Evolutionary conservation across 176 grass and related monocot genomes (phyloP), one percentile per base, ranked within the genome.

Genomic region (Chloris gayana): DNA sequence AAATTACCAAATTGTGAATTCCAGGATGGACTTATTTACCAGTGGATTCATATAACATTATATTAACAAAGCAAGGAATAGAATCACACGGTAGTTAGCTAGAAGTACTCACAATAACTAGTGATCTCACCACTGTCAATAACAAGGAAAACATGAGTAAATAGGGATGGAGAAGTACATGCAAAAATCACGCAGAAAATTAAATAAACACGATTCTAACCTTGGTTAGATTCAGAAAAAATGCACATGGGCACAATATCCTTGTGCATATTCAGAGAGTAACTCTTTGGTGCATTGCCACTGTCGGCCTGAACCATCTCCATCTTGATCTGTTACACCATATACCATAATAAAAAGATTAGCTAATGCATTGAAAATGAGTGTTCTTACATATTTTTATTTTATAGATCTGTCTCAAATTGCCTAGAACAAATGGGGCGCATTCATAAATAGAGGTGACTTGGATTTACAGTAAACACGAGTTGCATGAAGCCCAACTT

Each of bases 171-270:
- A 58, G 3, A 9, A 61, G 26, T 29, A 61, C 12, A 6, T 1
- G 0, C 25, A 61, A 4, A 29, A 11, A 27, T 61, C 0, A 61
- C 25, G 10, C 10, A 61, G 11, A 61, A 25, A 29, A 10, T 11
- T 9, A 27, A 59, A 59, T 10, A 26, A 15, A 24, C 5, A 45
- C 53, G 5, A n/a, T 76, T 31, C 69, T 19, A 64, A 97, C 94
- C 91, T 88, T 93, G 86, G 83, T 85, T 89, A 80, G 88, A 97
- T 78, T 97, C 91, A 0, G 94, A 93, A 50, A 97, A 89, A 42
- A 91, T 67, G 70, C 60, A 87, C 88, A 97, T 91, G 58, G 91
- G 91, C 70, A 93, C 91, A 77, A 97, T 91, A 83, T 97, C 91
- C 53, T 93, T 87, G 77, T 89, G 83, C 91, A 97, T 89, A 73